phyloP scores from a whole-genome alignment of 345 rosid species.

The Pistacia integerrima region DNA sequence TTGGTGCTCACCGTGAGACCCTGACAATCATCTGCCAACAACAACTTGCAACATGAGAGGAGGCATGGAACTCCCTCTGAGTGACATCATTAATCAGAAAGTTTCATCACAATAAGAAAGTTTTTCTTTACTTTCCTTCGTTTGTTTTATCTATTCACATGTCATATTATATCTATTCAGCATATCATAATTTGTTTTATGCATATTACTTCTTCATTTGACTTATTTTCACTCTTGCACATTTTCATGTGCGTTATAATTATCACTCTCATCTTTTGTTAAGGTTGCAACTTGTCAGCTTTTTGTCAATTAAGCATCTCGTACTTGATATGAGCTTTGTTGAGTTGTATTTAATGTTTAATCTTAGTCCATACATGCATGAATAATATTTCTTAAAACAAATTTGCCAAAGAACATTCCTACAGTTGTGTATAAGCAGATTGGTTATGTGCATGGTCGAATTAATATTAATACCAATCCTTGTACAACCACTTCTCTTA shows the following conservation, averaged over 20 bases:
- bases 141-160: too few species aligned
- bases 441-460: neutral
- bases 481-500: neutral
- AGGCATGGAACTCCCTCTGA: too few species aligned
- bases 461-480: neutral
- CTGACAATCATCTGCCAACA: too few species aligned
- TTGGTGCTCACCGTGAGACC: too few species aligned
- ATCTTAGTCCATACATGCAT: neutral
- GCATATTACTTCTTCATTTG: neutral
- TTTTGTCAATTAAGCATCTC: neutral
- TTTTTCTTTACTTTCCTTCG: too few species aligned
- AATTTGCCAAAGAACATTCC: neutral
- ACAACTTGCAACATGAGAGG: too few species aligned
- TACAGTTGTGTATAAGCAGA: neutral
- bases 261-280: neutral
- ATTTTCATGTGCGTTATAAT: neutral
- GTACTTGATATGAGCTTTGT: neutral
- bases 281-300: neutral
- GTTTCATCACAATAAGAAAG: too few species aligned
- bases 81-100: too few species aligned
- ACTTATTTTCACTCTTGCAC: neutral
- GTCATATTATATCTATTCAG: too few species aligned
- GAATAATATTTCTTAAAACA: neutral
- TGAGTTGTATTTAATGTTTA: neutral
- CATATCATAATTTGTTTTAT: too few species aligned